A percentile compares a stretch with the other conserved stretches of the same genome.
Evolutionary conservation across 495 filamentous ascomycete genomes (phyloP).

Genomic region (Glonium stellatum): DNA sequence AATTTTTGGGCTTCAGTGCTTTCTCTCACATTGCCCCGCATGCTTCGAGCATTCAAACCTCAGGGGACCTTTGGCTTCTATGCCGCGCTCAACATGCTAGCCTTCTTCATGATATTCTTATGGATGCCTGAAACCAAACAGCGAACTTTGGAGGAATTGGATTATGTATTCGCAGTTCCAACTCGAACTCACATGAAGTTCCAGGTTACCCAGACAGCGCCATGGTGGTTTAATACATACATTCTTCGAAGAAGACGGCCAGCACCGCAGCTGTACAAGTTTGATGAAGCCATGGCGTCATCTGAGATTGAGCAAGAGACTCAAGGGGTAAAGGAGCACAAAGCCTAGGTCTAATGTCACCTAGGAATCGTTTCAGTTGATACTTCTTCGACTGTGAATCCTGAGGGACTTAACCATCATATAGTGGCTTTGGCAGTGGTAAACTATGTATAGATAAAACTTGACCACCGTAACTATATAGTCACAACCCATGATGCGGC

Average conservation of each 20-base stretch:
- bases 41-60: conserved; percentile 39
- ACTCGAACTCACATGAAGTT: conserved; percentile 36
- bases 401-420: too few species aligned
- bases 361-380: too few species aligned
- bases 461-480: too few species aligned
- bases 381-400: too few species aligned
- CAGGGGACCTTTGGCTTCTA: conserved; percentile 41
- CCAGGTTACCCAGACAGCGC: conserved; percentile 30
- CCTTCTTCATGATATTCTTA: conserved; percentile 61
- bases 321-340: too few species aligned
- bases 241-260: conserved; percentile 10
- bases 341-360: too few species aligned
- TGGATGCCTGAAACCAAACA: conserved; percentile 63
- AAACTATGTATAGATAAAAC: too few species aligned
- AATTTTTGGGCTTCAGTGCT: conserved; percentile 62
- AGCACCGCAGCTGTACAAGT: conserved; percentile 19
- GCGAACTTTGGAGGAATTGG: conserved; percentile 67
- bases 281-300: conserved; percentile 1
- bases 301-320: too few species aligned
- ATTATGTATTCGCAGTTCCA: conserved; percentile 58
- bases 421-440: too few species aligned
- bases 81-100: conserved; percentile 53
- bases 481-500: too few species aligned
- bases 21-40: conserved; percentile 57
- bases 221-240: conserved; percentile 29